Conservation (phyloP, 2,329 filamentous ascomycete species). For the Fragosphaeria purpurea region DNA sequence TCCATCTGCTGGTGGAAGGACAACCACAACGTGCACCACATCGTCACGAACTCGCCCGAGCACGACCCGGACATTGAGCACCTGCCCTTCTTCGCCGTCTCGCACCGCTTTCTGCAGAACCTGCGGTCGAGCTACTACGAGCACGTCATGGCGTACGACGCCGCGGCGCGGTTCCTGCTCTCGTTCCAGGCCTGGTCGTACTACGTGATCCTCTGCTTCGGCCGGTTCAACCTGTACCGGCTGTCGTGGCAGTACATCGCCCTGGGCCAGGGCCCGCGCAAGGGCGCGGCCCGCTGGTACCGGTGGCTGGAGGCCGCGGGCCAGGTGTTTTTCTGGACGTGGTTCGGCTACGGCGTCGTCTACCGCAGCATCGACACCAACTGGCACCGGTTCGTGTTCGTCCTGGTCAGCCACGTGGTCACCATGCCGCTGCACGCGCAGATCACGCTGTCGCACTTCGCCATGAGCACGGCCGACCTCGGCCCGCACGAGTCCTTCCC, state of each 20-base stretch:
- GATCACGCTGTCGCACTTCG: conserved; percentile 86
- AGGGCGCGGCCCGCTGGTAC: conserved; percentile 75
- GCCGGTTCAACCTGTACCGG: conserved; percentile 78
- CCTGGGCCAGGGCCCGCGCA: conserved; percentile 57
- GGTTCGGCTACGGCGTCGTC: conserved; percentile 76
- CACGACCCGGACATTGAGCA: conserved; percentile 94
- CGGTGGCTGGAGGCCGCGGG: conserved; percentile 69
- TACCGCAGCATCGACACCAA: conserved; percentile 63
- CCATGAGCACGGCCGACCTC: conserved; percentile 83
- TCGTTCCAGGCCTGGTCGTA: conserved; percentile 74
- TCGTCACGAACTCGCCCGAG: conserved; percentile 89
- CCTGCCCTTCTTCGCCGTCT: conserved; percentile 79
- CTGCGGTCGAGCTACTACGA: conserved; percentile 78
- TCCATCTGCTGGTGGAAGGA: conserved; percentile 96
- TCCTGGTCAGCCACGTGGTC: conserved; percentile 71
- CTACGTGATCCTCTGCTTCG: conserved; percentile 70
- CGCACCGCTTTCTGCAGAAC: conserved; percentile 65
- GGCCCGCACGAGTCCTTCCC: conserved; percentile 79
- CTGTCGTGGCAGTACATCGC: conserved; percentile 73
- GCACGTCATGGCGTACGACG: conserved; percentile 67
- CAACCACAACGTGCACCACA: conserved; percentile 93
- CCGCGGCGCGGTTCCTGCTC: conserved; percentile 58
- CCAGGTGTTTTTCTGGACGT: conserved; percentile 72
- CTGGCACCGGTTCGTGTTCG: conserved; percentile 59
- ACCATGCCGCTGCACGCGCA: conserved; percentile 79